Conservation (phyloP, 2,329 filamentous ascomycete genomes). For the Cryoendolithus antarcticus region DNA sequence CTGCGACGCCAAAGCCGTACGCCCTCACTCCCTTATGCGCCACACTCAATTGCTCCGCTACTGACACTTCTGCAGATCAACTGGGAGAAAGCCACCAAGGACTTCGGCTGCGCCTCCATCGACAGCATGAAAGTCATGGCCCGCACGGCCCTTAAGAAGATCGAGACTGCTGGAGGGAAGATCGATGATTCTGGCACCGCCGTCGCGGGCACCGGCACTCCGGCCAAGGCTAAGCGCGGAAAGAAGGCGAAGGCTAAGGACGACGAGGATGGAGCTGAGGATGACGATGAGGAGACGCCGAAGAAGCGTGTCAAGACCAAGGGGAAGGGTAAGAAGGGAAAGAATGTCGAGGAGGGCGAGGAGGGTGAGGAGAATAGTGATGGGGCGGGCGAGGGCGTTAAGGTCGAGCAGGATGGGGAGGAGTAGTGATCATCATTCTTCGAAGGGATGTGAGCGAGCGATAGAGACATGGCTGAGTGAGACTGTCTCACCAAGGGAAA, state of each 20-base stretch:
- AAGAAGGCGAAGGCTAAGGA: slow-evolving; percentile 11
- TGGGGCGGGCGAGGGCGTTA: too few species aligned
- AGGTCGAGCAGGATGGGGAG: too few species aligned
- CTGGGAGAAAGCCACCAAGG: slow-evolving; percentile 17
- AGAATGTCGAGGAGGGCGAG: too few species aligned
- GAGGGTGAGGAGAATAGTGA: too few species aligned
- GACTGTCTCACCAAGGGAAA: too few species aligned
- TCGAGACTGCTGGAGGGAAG: slow-evolving; percentile 14
- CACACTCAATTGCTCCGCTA: not conserved
- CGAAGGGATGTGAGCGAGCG: too few species aligned
- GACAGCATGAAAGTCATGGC: slow-evolving; percentile 14
- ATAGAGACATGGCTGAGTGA: too few species aligned
- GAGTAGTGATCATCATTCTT: too few species aligned
- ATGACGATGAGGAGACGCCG: slow-evolving; percentile 4
- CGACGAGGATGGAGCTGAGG: slow-evolving; percentile 4
- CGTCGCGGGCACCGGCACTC: slow-evolving; percentile 1
- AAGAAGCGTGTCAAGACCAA: too few species aligned
- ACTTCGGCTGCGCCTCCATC: slow-evolving; percentile 15
- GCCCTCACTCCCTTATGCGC: not conserved
- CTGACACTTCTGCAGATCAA: slow-evolving; percentile 8
- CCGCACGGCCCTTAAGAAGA: slow-evolving; percentile 16
- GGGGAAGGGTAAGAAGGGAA: too few species aligned
- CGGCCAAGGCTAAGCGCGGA: not conserved
- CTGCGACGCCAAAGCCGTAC: slow-evolving; percentile 8
- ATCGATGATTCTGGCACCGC: slow-evolving; percentile 3